These are phyloP conservation scores for Trametes coccinea DNA, from an alignment of 768 basidiomycete genomes.

Conservation along the genomic window DNA sequence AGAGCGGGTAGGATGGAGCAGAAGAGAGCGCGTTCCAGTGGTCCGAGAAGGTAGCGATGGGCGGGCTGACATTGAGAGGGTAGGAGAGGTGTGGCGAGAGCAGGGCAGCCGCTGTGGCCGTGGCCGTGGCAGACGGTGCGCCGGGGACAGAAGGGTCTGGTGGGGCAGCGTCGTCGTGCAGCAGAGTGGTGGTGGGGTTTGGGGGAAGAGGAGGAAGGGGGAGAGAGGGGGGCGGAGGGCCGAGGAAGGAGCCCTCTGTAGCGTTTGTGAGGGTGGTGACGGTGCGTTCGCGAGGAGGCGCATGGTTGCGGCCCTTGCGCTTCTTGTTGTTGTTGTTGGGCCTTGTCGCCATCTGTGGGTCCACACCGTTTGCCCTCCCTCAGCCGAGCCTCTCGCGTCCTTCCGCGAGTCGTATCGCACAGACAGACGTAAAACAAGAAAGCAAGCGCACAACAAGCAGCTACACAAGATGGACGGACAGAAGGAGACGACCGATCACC, in stretches of 20 bases:
- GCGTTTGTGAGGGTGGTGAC: conserved; percentile 66
- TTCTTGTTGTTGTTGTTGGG: conserved; percentile 52
- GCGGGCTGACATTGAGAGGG: neutral
- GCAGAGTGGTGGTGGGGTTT: no score
- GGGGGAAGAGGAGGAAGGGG: neutral
- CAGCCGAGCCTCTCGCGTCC: neutral
- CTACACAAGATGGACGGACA: no score
- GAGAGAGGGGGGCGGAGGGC: conserved; percentile 38
- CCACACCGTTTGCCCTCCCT: conserved; percentile 17
- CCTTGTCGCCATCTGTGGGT: conserved; percentile 51
- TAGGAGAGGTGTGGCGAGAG: conserved; percentile 39
- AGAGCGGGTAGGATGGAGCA: conserved; percentile 35
- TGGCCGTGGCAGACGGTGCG: neutral
- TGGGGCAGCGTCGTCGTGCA: conserved; percentile 41
- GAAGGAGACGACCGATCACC: no score
- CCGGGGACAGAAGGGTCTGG: no score
- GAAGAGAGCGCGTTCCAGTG: conserved; percentile 36
- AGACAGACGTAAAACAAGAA: neutral
- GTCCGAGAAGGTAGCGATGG: conserved; percentile 28
- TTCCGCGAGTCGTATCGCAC: neutral
- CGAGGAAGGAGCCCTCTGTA: conserved; percentile 53
- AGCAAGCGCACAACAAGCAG: no score
- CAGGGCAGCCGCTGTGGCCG: conserved; percentile 35
- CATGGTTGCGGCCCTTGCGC: conserved; percentile 55
- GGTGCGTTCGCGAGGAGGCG: conserved; percentile 63